phyloP scores from a whole-genome alignment of 768 basidiomycete genomes.

The Lentinula guzmanii region DNA sequence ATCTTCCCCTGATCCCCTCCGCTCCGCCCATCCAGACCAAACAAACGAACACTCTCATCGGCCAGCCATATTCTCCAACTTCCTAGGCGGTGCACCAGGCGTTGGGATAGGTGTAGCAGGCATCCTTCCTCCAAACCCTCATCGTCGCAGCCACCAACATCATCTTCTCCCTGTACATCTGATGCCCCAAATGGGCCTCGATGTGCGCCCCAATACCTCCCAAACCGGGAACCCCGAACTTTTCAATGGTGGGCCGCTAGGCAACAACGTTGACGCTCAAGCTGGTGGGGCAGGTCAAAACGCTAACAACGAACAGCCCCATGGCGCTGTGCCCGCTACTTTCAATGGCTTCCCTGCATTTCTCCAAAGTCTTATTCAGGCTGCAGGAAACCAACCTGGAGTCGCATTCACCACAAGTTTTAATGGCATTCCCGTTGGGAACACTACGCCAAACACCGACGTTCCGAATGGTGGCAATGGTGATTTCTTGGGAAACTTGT shows the following conservation, averaged over 20 bases:
- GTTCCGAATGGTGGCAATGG: neutral
- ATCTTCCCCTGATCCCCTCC: slow-evolving; percentile 14
- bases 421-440: slow-evolving; percentile 1
- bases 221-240: neutral
- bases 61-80: neutral
- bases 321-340: neutral
- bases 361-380: neutral
- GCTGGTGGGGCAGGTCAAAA: neutral
- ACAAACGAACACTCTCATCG: neutral
- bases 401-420: neutral
- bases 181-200: neutral
- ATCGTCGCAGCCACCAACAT: neutral
- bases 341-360: neutral
- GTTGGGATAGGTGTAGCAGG: neutral
- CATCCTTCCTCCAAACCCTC: neutral
- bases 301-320: neutral
- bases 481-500: slow-evolving; percentile 2
- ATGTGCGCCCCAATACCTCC: neutral
- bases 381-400: neutral
- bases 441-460: neutral
- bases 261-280: neutral
- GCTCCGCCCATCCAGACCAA: neutral
- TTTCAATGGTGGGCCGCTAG: neutral
- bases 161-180: neutral
- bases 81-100: neutral